These are phyloP conservation scores for Boletellus dicymbophilus DNA, from an alignment of 1,284 basidiomycete species.

Conservation along the genomic window DNA sequence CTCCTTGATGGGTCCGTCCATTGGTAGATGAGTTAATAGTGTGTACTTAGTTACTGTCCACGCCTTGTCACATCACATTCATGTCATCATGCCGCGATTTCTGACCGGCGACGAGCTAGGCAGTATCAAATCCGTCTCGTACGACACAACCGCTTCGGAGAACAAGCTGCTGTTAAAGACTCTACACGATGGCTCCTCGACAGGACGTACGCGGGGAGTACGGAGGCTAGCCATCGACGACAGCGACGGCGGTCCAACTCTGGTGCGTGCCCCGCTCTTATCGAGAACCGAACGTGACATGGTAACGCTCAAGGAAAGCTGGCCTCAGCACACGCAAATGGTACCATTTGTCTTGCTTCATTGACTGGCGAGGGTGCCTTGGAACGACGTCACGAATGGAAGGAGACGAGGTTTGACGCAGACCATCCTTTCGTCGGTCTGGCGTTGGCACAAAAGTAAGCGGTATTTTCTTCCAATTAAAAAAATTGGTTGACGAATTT, in stretches of 20 bases:
- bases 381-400: constrained; percentile 52
- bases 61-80: constrained; percentile 27
- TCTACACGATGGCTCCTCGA: constrained; percentile 36
- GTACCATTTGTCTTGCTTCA: constrained; percentile 45
- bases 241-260: constrained; percentile 26
- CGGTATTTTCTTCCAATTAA: neutral
- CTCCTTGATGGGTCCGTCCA: constrained; percentile 77
- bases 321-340: constrained; percentile 61
- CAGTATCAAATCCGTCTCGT: constrained; percentile 62
- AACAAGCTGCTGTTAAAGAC: constrained; percentile 35
- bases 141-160: constrained; percentile 26
- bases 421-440: constrained; percentile 65
- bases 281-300: constrained; percentile 10
- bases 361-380: constrained; percentile 44
- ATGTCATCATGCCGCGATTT: constrained; percentile 61
- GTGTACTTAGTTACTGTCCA: neutral
- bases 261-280: constrained; percentile 36
- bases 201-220: constrained; percentile 31
- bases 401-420: constrained; percentile 56
- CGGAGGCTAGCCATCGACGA: constrained; percentile 44
- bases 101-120: constrained; percentile 75
- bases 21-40: constrained; percentile 25
- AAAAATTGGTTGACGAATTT: too few relatives aligned
- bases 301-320: constrained; percentile 52
- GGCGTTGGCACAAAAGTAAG: constrained; percentile 39